Evolutionary conservation across 345 rosid genomes (phyloP).

Genomic region (Populus nigra): DNA sequence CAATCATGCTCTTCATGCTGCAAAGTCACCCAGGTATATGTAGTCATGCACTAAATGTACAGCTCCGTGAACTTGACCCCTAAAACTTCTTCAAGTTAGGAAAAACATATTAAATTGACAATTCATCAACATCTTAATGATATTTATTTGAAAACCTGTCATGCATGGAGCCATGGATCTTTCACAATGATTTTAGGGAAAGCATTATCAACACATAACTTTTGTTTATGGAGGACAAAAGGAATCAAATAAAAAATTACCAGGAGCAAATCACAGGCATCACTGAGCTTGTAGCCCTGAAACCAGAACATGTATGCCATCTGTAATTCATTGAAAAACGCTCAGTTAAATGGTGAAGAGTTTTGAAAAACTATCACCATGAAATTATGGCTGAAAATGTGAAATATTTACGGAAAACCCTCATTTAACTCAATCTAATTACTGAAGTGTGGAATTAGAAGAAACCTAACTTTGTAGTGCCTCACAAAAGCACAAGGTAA

Average conservation of each 20-base stretch:
- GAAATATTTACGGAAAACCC: not conserved
- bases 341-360: slow-evolving; percentile 8
- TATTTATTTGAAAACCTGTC: not conserved
- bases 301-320: slow-evolving; percentile 96
- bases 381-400: not conserved
- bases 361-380: not conserved
- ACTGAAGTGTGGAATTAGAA: not conserved
- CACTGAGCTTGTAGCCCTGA: slow-evolving; percentile 78
- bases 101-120: slow-evolving; percentile 2
- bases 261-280: slow-evolving; percentile 69
- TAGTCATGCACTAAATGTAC: not conserved
- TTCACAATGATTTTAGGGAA: not conserved
- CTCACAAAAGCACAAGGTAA: not conserved
- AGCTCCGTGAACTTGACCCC: not conserved
- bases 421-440: too few relatives aligned
- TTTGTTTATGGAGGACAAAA: not conserved
- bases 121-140: not conserved
- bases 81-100: not conserved
- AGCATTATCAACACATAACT: not conserved
- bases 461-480: not conserved
- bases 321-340: slow-evolving; percentile 41
- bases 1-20: not conserved
- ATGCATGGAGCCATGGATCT: not conserved
- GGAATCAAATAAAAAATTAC: slow-evolving; percentile 41
- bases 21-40: not conserved